Evolutionary conservation across 2,329 filamentous ascomycete genomes (phyloP).

Genomic region (Fusarium sp.): DNA sequence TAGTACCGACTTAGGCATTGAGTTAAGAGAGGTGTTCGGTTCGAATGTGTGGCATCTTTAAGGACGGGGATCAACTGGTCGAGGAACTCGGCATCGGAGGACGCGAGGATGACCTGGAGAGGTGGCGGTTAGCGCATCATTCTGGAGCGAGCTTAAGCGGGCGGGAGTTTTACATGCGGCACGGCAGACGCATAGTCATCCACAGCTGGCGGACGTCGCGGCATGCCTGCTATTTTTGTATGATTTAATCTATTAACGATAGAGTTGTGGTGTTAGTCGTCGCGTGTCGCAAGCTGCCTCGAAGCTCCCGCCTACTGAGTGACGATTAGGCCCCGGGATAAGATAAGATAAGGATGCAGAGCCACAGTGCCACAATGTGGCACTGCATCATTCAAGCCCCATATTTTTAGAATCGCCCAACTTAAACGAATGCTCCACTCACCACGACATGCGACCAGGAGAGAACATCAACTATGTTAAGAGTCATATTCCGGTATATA

Average conservation of each 20-base stretch:
- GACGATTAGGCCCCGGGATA: conserved; percentile 1
- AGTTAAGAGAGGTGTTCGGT: conserved; percentile 77
- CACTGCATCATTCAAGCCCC: not conserved
- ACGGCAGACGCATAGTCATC: conserved; percentile 61
- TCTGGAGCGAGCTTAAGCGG: conserved; percentile 15
- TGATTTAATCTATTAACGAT: conserved; percentile 15
- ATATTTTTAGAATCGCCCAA: not conserved
- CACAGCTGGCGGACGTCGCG: conserved; percentile 57
- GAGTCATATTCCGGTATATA: too few relatives aligned
- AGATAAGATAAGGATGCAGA: conserved; percentile 1
- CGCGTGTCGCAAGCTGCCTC: conserved; percentile 34
- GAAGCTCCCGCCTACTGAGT: conserved; percentile 12
- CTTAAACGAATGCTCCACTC: not conserved
- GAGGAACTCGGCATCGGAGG: conserved; percentile 92
- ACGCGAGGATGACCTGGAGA: conserved; percentile 86
- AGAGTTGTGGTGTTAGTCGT: conserved; percentile 19
- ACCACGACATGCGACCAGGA: not conserved
- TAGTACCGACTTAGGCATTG: conserved; percentile 80
- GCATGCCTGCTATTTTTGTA: conserved; percentile 50
- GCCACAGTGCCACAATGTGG: not conserved
- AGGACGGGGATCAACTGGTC: conserved; percentile 95
- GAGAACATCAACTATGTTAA: not conserved
- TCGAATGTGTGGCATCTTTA: conserved; percentile 85
- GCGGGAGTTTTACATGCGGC: conserved; percentile 52
- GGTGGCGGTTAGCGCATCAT: conserved; percentile 14